A percentile compares a stretch with the other conserved stretches of the same genome.
These are phyloP conservation scores for Leccinum obscurum DNA, from an alignment of 768 basidiomycete genomes.

Conservation along the genomic window DNA sequence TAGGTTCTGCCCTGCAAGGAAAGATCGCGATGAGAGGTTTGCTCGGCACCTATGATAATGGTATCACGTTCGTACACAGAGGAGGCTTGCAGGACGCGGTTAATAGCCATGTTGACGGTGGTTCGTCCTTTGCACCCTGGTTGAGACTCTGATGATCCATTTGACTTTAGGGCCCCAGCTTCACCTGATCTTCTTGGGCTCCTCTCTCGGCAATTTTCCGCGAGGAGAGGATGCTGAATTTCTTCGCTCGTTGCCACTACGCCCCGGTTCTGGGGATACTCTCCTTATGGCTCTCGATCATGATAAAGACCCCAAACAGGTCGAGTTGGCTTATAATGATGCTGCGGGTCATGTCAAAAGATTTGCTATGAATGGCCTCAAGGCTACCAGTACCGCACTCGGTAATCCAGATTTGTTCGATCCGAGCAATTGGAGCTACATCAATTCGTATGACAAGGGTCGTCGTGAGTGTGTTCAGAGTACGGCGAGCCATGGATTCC, in stretches of 20 bases:
- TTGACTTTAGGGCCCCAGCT: slow-evolving; percentile 48
- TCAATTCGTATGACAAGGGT: slow-evolving; percentile 56
- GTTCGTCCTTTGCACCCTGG: slow-evolving; percentile 7
- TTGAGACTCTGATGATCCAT: slow-evolving; percentile 31
- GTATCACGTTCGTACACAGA: slow-evolving; percentile 72
- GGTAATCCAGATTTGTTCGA: slow-evolving; percentile 66
- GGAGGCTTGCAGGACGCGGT: slow-evolving; percentile 23
- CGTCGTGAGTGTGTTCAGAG: slow-evolving; percentile 37
- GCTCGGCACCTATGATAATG: slow-evolving; percentile 92
- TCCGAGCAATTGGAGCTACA: slow-evolving; percentile 73
- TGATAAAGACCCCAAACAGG: slow-evolving; percentile 60
- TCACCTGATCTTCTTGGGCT: slow-evolving; percentile 90
- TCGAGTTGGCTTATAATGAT: slow-evolving; percentile 91
- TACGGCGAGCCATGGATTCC: background rate
- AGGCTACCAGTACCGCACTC: slow-evolving; percentile 64
- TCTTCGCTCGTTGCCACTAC: slow-evolving; percentile 75
- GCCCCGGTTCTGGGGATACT: slow-evolving; percentile 74
- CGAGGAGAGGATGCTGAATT: slow-evolving; percentile 70
- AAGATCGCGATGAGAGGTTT: slow-evolving; percentile 85
- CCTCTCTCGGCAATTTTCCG: slow-evolving; percentile 87
- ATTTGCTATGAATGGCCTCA: slow-evolving; percentile 88
- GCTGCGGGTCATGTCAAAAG: slow-evolving; percentile 63
- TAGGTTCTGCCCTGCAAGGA: slow-evolving; percentile 60
- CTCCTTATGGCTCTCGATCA: slow-evolving; percentile 89
- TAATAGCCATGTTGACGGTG: background rate